Percentiles rank a stretch among this genome's conserved stretches.
phyloP scores from a whole-genome alignment of 2,329 filamentous ascomycete genomes.

The Raffaelea deltoideospora region DNA sequence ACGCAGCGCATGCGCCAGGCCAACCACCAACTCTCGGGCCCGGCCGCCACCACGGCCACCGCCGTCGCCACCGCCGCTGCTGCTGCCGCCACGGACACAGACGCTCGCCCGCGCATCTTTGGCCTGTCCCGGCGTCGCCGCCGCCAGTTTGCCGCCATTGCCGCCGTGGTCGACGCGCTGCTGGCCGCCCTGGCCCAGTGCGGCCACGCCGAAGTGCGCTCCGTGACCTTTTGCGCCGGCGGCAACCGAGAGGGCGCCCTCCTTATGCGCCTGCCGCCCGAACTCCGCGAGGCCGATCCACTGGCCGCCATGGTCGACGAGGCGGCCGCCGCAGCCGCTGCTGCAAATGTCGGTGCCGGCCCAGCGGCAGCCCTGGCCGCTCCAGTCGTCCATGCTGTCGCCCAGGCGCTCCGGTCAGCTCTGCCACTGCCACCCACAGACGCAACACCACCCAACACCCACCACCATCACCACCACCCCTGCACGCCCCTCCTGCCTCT shows the following conservation, averaged over 20 bases:
- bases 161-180: constrained; percentile 64
- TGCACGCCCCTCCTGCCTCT: neutral
- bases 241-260: constrained; percentile 76
- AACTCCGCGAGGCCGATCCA: constrained; percentile 49
- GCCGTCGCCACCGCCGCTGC: too few relatives aligned
- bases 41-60: too few relatives aligned
- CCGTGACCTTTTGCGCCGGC: constrained; percentile 68
- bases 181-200: constrained; percentile 39
- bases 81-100: constrained; percentile 22
- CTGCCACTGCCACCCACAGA: too few relatives aligned
- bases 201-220: constrained; percentile 44
- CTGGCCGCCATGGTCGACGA: constrained; percentile 26
- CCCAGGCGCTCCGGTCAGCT: constrained; percentile 23
- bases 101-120: constrained; percentile 49
- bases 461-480: too few relatives aligned
- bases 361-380: neutral
- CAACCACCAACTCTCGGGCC: too few relatives aligned
- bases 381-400: constrained; percentile 20
- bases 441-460: too few relatives aligned
- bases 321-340: neutral
- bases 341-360: too few relatives aligned
- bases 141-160: constrained; percentile 70
- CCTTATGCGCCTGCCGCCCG: constrained; percentile 49
- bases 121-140: constrained; percentile 69
- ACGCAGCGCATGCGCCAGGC: constrained; percentile 33